These are phyloP conservation scores for Curvularia spicifera DNA, from an alignment of 2,329 filamentous ascomycete species.

Conservation along the genomic window DNA sequence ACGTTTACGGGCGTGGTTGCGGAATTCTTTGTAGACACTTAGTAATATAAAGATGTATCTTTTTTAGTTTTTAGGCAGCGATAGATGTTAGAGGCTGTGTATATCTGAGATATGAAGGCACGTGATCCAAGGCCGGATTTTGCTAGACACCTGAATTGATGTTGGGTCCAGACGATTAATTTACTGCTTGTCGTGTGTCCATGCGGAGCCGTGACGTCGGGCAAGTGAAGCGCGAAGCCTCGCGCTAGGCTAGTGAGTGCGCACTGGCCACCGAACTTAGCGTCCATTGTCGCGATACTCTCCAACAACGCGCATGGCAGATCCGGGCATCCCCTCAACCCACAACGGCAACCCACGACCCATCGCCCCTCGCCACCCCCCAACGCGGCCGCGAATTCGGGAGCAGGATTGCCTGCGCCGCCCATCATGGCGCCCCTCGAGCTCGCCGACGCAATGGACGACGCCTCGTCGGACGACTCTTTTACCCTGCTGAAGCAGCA, in stretches of 20 bases:
- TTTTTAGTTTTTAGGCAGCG: no score
- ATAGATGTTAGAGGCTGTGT: not conserved
- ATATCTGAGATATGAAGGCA: not conserved
- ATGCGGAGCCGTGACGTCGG: slow-evolving; percentile 11
- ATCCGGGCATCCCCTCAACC: slow-evolving; percentile 7
- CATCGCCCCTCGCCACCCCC: not conserved
- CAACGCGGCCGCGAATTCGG: slow-evolving; percentile 14
- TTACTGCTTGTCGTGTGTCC: not conserved
- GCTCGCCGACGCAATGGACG: slow-evolving; percentile 39
- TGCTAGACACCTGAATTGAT: not conserved
- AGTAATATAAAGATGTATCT: no score
- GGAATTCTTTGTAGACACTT: no score
- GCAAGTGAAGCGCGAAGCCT: slow-evolving; percentile 12
- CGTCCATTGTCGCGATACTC: slow-evolving; percentile 20
- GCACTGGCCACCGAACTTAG: slow-evolving; percentile 13
- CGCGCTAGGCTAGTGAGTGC: not conserved
- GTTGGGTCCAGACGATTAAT: not conserved
- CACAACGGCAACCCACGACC: slow-evolving; percentile 9
- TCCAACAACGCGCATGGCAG: slow-evolving; percentile 17
- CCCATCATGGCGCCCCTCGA: slow-evolving; percentile 41
- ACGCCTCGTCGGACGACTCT: slow-evolving; percentile 39
- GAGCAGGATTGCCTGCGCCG: slow-evolving; percentile 39
- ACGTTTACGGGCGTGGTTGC: no score
- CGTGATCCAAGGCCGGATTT: not conserved
- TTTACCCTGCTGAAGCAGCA: slow-evolving; percentile 79